phyloP scores from a whole-genome alignment of 441 rosid species.

The Populus hybrid region DNA sequence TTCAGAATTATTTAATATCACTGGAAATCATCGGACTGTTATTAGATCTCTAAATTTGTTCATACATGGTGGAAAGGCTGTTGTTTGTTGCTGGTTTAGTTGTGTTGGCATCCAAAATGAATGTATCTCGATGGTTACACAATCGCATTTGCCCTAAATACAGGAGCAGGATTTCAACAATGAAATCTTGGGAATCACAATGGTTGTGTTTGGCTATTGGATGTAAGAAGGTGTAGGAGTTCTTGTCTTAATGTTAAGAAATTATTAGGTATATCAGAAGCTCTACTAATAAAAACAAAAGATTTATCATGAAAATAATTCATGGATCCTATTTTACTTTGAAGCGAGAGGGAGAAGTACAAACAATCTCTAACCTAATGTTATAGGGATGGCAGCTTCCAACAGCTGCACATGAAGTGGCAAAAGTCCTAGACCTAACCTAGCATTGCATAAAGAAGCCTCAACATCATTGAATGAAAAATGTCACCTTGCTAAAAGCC shows the following conservation, averaged over 20 bases:
- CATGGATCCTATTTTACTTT: neutral
- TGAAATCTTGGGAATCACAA: too few species aligned
- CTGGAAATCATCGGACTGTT: neutral
- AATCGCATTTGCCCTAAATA: neutral
- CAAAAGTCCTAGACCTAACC: neutral
- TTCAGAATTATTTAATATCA: too few species aligned
- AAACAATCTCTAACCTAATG: neutral
- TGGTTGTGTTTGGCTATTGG: too few species aligned
- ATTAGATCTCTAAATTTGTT: neutral
- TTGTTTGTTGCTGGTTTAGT: too few species aligned
- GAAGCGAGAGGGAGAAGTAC: neutral
- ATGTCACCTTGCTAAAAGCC: neutral
- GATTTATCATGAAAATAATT: neutral
- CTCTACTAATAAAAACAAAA: neutral
- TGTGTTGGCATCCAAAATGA: too few species aligned
- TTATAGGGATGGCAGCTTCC: too few species aligned
- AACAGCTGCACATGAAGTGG: neutral
- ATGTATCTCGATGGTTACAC: too few species aligned
- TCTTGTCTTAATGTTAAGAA: neutral
- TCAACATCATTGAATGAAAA: neutral
- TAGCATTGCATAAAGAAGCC: neutral
- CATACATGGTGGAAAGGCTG: neutral
- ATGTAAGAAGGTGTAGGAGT: too few species aligned
- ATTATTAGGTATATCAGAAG: neutral
- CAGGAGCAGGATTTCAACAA: too few species aligned